A percentile compares a stretch with the other conserved stretches of the same genome.
Conservation (phyloP, 495 filamentous ascomycete genomes). For the Lasiosphaeria miniovina region DNA sequence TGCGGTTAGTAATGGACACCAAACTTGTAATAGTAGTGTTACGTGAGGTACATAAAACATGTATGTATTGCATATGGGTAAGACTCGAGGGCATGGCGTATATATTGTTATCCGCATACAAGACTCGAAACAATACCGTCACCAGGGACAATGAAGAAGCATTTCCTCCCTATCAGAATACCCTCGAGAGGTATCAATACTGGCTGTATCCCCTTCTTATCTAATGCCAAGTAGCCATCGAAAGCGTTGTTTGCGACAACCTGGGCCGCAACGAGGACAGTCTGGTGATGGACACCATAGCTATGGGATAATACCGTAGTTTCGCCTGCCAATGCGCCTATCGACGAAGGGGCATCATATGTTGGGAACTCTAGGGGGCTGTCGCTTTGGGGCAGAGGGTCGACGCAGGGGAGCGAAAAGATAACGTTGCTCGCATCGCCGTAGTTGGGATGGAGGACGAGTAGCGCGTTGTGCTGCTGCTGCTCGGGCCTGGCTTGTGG, state of each 20-base stretch:
- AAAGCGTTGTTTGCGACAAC: conserved; percentile 6
- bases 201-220: neutral
- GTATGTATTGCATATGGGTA: neutral
- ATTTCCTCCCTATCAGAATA: conserved; percentile 5
- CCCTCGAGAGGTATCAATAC: conserved; percentile 5
- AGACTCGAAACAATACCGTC: conserved; percentile 2
- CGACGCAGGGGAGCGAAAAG: conserved; percentile 3
- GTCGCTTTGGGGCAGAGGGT: conserved; percentile 1
- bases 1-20: neutral
- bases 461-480: neutral
- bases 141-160: conserved; percentile 4
- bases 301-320: neutral
- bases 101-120: neutral
- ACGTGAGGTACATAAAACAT: neutral
- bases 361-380: neutral
- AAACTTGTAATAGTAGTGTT: neutral
- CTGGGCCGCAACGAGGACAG: conserved; percentile 4
- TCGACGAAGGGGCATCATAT: neutral
- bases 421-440: neutral
- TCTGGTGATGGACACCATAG: conserved; percentile 5
- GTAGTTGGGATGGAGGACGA: conserved; percentile 1
- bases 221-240: conserved; percentile 2
- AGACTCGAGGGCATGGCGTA: neutral
- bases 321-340: neutral
- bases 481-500: neutral